Evolutionary conservation across 345 rosid species (phyloP).

Genomic region (Populus nigra): DNA sequence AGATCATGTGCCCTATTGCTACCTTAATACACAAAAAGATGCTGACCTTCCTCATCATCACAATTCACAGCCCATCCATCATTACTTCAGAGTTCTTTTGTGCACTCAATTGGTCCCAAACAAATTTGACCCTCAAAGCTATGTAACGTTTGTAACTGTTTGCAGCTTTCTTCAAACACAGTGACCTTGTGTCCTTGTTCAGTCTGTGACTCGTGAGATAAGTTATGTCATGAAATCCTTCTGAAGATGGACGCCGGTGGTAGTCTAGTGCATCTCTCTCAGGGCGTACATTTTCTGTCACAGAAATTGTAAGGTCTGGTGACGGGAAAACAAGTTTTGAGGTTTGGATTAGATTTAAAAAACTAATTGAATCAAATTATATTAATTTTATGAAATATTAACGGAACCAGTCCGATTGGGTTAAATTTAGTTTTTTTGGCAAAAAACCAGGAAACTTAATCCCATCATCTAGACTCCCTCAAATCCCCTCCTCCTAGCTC

Average conservation of each 20-base stretch:
- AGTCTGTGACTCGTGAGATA: not conserved
- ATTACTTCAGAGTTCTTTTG: not conserved
- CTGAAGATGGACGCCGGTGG: not conserved
- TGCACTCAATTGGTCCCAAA: not conserved
- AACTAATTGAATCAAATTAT: too few species aligned
- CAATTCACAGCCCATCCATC: conserved; percentile 10
- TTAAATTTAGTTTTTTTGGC: too few species aligned
- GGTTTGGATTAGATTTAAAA: too few species aligned
- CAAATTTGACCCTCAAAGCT: not conserved
- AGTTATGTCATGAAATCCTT: not conserved
- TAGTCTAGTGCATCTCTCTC: not conserved
- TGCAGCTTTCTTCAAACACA: not conserved
- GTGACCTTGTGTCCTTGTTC: not conserved
- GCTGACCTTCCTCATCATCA: conserved; percentile 7
- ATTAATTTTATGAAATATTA: too few species aligned
- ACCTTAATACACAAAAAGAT: conserved; percentile 15
- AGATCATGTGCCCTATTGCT: conserved; percentile 38
- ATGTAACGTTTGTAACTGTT: not conserved
- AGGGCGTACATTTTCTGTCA: not conserved
- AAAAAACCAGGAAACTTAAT: too few species aligned
- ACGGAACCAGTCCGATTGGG: too few species aligned
- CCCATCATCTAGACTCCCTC: too few species aligned
- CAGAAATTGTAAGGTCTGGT: not conserved
- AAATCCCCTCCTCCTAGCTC: too few species aligned
- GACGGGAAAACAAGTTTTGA: too few species aligned